These are phyloP conservation scores for Sporothrix pseudoabietina DNA, from an alignment of 2,329 filamentous ascomycete genomes.

Conservation along the genomic window DNA sequence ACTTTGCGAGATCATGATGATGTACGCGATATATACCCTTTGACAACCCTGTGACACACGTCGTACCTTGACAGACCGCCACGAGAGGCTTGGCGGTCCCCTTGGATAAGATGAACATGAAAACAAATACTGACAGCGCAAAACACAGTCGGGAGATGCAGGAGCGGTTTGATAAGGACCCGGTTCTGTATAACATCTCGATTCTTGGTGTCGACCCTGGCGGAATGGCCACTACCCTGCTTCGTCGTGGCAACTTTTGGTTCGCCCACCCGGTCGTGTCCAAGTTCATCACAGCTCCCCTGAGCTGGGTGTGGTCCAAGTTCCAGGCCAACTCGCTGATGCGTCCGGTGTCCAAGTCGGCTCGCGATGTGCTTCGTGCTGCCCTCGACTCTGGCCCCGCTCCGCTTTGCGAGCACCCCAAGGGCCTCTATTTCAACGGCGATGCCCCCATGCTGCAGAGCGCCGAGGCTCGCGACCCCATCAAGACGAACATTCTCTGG, in stretches of 20 bases:
- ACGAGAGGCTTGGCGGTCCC: background rate
- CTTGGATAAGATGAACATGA: background rate
- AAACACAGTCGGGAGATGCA: constrained; percentile 37
- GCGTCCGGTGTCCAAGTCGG: constrained; percentile 40
- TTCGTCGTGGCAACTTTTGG: constrained; percentile 34
- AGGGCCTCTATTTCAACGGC: constrained; percentile 42
- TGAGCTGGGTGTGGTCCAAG: constrained; percentile 31
- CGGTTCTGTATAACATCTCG: constrained; percentile 38
- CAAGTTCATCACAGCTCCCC: constrained; percentile 31
- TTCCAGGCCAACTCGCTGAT: constrained; percentile 37
- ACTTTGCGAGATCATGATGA: constrained; percentile 42
- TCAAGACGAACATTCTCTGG: constrained; percentile 40
- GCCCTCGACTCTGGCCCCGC: constrained; percentile 37
- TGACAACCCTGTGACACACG: background rate
- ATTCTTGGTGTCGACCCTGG: constrained; percentile 44
- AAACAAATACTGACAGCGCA: background rate
- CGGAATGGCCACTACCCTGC: constrained; percentile 39
- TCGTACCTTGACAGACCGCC: background rate
- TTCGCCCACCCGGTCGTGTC: constrained; percentile 31
- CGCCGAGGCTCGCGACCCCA: constrained; percentile 37
- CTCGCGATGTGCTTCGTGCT: constrained; percentile 39
- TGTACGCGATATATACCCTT: constrained; percentile 34
- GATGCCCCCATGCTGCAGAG: constrained; percentile 35
- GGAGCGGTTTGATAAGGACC: constrained; percentile 38
- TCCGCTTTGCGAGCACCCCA: constrained; percentile 38